These are phyloP conservation scores for Exophiala sp. DNA, from an alignment of 2,329 filamentous ascomycete genomes.

Conservation along the genomic window DNA sequence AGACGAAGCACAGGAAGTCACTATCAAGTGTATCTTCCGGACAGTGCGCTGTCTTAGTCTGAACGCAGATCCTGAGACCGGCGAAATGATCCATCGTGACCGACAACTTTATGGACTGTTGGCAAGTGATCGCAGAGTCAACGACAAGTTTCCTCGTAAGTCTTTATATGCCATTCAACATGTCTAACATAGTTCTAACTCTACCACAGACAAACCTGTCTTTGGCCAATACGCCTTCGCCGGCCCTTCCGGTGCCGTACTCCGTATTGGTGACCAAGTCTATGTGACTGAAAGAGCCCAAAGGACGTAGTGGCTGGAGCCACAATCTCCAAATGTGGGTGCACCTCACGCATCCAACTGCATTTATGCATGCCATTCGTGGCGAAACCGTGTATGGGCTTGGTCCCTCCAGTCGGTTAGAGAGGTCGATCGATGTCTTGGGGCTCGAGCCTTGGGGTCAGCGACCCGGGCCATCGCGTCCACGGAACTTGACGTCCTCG, in stretches of 20 bases:
- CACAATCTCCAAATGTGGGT: no score
- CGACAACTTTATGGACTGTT: conserved; percentile 26
- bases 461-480: no score
- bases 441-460: neutral
- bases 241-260: conserved; percentile 25
- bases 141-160: conserved; percentile 27
- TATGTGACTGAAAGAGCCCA: conserved; percentile 24
- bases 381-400: no score
- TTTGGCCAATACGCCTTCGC: conserved; percentile 28
- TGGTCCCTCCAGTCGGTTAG: no score
- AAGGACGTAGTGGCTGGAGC: conserved; percentile 1
- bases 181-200: neutral
- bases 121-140: conserved; percentile 25
- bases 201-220: conserved; percentile 23
- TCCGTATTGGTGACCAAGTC: conserved; percentile 25
- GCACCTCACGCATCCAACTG: no score
- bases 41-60: conserved; percentile 27
- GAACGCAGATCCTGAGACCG: conserved; percentile 26
- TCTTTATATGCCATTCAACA: neutral
- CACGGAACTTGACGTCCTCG: no score
- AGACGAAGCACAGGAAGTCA: conserved; percentile 24
- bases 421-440: neutral
- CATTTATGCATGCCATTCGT: no score
- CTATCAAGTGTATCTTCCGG: conserved; percentile 27
- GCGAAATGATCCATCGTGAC: conserved; percentile 24